Conservation (phyloP, 768 basidiomycete species). For the Tricholoma bakamatsutake region DNA sequence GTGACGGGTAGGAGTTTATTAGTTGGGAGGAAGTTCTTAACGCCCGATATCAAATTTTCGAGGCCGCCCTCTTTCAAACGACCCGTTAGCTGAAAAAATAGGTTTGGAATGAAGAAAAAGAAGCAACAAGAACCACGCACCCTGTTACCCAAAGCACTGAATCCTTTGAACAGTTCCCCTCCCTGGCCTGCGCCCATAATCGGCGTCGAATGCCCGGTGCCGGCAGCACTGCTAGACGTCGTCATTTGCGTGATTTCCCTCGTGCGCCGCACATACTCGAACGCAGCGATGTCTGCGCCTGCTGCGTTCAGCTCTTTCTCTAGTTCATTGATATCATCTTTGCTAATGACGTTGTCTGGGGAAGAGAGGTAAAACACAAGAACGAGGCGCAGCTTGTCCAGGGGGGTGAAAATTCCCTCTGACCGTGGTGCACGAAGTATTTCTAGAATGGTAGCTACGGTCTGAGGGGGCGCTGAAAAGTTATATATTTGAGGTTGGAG, state of each 20-base stretch:
- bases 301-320: slow-evolving; percentile 81
- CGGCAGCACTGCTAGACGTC: slow-evolving; percentile 48
- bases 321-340: slow-evolving; percentile 84
- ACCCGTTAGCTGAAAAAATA: slow-evolving; percentile 68
- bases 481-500: neutral
- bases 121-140: slow-evolving; percentile 35
- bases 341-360: slow-evolving; percentile 71
- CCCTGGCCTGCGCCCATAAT: slow-evolving; percentile 63
- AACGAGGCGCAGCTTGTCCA: slow-evolving; percentile 89
- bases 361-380: slow-evolving; percentile 94
- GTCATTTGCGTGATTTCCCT: slow-evolving; percentile 94
- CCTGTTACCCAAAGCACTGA: slow-evolving; percentile 85
- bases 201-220: slow-evolving; percentile 62
- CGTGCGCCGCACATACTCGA: slow-evolving; percentile 89
- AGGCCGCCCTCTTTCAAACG: slow-evolving; percentile 93
- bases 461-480: slow-evolving; percentile 33
- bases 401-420: slow-evolving; percentile 58
- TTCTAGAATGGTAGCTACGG: slow-evolving; percentile 75
- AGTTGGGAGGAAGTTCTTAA: slow-evolving; percentile 95
- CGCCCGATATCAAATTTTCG: slow-evolving; percentile 94
- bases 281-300: slow-evolving; percentile 75
- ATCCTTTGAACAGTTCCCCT: slow-evolving; percentile 88
- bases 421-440: slow-evolving; percentile 71
- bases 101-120: neutral
- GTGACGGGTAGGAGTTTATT: slow-evolving; percentile 92